Base-by-base conservation (phyloP, 164 flowering plant species). In the Magnolia changhungtana region DNA sequence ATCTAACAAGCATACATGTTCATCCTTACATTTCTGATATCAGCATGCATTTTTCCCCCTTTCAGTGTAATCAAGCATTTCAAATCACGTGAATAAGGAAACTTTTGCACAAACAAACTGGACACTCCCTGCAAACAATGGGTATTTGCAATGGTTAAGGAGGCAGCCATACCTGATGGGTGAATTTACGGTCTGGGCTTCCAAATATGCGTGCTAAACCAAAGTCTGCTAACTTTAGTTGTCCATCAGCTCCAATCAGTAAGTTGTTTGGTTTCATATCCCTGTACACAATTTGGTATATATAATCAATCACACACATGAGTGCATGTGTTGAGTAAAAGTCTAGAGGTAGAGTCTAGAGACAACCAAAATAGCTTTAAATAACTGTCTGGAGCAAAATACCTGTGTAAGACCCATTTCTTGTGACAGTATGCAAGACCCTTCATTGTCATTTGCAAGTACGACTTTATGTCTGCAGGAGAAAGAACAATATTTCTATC, bases 191-290 rank as follows among this genome's bases (percentile, higher is more conserved):
- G 78, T 88, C 97, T 18, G 99, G 99, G 82, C 99, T 96, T 67
- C 99, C 99, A 89, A 91, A 96, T 72, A 96, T 82, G 4, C 98
- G 91, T 13, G 99, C 98, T 75, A 96, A 87, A 55, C 99, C 99
- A 86, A 96, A 96, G 85, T 96, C 99, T 23, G 92, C 99, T 59
- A 96, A 87, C 83, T 92, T 96, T 24, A 94, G 91, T 76, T 92
- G 97, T 55, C 99, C 98, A 77, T 89, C 86, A 71, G 89, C 76
- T 83, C 93, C 97, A 81, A 96, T 90, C 72, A 96, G 82, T 84
- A 96, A 83, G 77, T 96, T 96, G 74, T 96, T 96, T 37, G 99
- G 99, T 83, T 96, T 96, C 99, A 94, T 96, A 87, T 96, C 99
- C 89, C 98, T 94, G 91, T 1, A 78, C 76, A 78, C 69, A 71